A percentile compares a stretch with the other conserved stretches of the same genome.
Conservation (phyloP, 2,329 filamentous ascomycete species). For the Alternaria viburni region DNA sequence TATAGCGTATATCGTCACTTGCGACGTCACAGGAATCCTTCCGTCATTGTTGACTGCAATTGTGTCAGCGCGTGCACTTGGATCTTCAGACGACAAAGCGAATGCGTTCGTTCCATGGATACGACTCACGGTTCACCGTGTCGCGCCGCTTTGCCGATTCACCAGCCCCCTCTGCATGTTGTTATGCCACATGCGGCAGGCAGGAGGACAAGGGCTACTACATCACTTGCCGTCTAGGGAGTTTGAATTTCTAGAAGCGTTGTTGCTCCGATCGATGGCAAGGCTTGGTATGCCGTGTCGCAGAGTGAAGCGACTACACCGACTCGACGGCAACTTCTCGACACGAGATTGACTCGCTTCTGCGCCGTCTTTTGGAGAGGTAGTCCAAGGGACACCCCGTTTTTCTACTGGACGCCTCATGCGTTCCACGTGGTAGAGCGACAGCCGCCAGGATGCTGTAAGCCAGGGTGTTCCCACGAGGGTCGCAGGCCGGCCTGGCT, state of each 20-base stretch:
- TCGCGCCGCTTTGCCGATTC: conserved; percentile 5
- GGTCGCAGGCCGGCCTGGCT: conserved; percentile 8
- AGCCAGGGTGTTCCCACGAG: conserved; percentile 17
- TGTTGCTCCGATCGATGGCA: conserved; percentile 7
- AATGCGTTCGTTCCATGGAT: background rate
- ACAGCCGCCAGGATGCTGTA: conserved; percentile 5
- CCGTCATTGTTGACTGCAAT: background rate
- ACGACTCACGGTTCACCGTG: conserved; percentile 5
- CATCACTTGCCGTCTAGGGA: conserved; percentile 1
- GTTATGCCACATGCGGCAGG: conserved; percentile 4
- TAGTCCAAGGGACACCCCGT: background rate
- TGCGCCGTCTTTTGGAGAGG: background rate
- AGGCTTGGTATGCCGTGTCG: conserved; percentile 14
- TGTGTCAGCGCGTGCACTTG: background rate
- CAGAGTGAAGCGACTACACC: conserved; percentile 27
- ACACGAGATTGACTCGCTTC: conserved; percentile 17
- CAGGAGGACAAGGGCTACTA: background rate
- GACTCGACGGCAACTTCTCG: conserved; percentile 25
- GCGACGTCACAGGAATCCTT: conserved; percentile 1
- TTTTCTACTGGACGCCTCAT: conserved; percentile 14
- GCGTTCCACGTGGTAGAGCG: conserved; percentile 25
- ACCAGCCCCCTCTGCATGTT: background rate
- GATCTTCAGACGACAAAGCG: conserved; percentile 1
- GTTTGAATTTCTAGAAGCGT: background rate
- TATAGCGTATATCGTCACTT: conserved; percentile 4